Evolutionary conservation across 495 filamentous ascomycete genomes (phyloP).

Genomic region (Staphylotrichum longicolle): DNA sequence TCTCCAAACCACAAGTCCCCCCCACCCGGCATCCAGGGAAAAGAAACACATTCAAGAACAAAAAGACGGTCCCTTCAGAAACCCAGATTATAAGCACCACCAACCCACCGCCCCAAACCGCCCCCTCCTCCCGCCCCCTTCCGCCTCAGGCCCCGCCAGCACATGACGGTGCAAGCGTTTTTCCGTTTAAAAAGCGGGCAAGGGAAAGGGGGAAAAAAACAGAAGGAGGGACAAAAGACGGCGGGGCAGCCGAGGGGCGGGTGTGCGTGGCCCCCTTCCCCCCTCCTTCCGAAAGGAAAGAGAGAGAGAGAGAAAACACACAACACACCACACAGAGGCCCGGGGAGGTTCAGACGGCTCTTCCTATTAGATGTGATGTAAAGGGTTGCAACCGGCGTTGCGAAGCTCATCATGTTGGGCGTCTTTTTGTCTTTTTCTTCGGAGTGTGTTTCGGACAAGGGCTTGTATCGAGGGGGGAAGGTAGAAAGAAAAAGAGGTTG

Average conservation of each 20-base stretch:
- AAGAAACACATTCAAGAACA: constrained; percentile 3
- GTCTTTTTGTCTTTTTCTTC: constrained; percentile 8
- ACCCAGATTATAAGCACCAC: constrained; percentile 51
- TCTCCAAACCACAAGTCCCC: neutral
- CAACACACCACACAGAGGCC: neutral
- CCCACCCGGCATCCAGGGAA: neutral
- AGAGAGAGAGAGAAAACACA: neutral
- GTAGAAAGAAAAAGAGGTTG: neutral
- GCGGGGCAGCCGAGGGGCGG: constrained; percentile 19
- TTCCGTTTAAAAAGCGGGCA: constrained; percentile 6
- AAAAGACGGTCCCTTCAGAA: constrained; percentile 42
- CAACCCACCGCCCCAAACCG: constrained; percentile 34
- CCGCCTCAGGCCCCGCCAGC: constrained; percentile 36
- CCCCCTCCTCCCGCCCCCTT: constrained; percentile 23
- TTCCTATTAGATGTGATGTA: constrained; percentile 43
- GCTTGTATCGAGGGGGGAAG: neutral
- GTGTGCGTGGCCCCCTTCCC: neutral
- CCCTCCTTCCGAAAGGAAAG: neutral
- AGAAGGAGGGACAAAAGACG: constrained; percentile 13
- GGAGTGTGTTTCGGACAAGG: neutral
- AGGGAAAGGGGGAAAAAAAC: neutral
- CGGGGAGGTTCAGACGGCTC: constrained; percentile 51
- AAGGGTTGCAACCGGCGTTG: constrained; percentile 51
- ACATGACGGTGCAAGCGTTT: constrained; percentile 49
- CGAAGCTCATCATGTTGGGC: constrained; percentile 47